phyloP scores from a whole-genome alignment of 352 stramenopile species.

The Phytopythium kandeliae region DNA sequence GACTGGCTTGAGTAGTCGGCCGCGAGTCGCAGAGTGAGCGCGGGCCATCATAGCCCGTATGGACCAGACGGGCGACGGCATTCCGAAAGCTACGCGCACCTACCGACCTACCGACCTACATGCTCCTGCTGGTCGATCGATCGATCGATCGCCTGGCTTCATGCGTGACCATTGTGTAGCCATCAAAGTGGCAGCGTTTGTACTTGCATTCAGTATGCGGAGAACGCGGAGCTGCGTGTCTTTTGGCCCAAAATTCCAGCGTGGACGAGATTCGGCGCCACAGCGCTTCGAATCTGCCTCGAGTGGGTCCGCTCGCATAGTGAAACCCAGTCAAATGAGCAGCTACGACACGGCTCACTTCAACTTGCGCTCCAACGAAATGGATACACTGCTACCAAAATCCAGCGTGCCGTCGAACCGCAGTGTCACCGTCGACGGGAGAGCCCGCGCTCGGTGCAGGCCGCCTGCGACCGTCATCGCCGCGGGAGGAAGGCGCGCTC shows the following conservation, averaged over 20 bases:
- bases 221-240: background rate
- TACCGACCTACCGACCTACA: too few species aligned
- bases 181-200: background rate
- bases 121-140: too few species aligned
- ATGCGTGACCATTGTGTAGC: background rate
- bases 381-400: too few species aligned
- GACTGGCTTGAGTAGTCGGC: background rate
- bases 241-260: background rate
- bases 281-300: background rate
- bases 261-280: too few species aligned
- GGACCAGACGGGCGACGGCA: too few species aligned
- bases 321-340: background rate
- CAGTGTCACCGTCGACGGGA: too few species aligned
- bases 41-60: too few species aligned
- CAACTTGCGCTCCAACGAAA: background rate
- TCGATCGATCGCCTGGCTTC: too few species aligned
- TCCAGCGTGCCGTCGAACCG: background rate
- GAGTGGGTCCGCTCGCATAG: background rate
- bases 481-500: background rate
- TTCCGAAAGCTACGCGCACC: too few species aligned
- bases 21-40: constrained; percentile 3
- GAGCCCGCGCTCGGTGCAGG: too few species aligned
- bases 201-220: background rate
- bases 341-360: background rate
- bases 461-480: background rate